Conservation (phyloP, 768 basidiomycete genomes). For the Suillus luteus region DNA sequence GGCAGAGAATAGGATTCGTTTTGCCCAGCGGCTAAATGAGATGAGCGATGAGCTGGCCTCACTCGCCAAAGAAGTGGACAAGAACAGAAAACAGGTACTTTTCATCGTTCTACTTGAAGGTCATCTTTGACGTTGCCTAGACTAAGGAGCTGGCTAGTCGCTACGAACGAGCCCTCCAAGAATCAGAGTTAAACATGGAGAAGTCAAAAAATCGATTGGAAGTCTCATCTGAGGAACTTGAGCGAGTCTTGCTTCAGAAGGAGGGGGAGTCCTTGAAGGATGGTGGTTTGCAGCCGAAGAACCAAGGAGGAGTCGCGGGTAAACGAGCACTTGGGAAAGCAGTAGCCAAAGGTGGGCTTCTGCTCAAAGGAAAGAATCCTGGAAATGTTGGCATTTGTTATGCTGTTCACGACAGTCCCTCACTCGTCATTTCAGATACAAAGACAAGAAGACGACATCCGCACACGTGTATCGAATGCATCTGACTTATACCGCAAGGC, state of each 20-base stretch:
- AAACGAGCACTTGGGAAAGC: constrained; percentile 90
- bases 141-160: constrained; percentile 89
- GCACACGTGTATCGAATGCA: constrained; percentile 78
- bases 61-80: constrained; percentile 90
- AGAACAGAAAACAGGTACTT: constrained; percentile 83
- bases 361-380: constrained; percentile 92
- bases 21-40: constrained; percentile 86
- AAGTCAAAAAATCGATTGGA: constrained; percentile 89
- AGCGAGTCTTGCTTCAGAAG: constrained; percentile 88
- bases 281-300: constrained; percentile 64
- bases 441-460: constrained; percentile 93
- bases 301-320: constrained; percentile 58
- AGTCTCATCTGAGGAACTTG: constrained; percentile 89
- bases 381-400: constrained; percentile 59
- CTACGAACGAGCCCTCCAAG: constrained; percentile 86
- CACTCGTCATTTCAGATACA: constrained; percentile 56
- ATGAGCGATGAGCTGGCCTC: constrained; percentile 94
- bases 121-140: constrained; percentile 39
- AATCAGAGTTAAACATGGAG: constrained; percentile 84
- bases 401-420: constrained; percentile 13
- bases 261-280: constrained; percentile 93
- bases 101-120: constrained; percentile 3
- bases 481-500: constrained; percentile 92
- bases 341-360: constrained; percentile 84
- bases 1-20: constrained; percentile 86